Conservation (phyloP, 106 monocot species). For the Dendrobium huoshanense region DNA sequence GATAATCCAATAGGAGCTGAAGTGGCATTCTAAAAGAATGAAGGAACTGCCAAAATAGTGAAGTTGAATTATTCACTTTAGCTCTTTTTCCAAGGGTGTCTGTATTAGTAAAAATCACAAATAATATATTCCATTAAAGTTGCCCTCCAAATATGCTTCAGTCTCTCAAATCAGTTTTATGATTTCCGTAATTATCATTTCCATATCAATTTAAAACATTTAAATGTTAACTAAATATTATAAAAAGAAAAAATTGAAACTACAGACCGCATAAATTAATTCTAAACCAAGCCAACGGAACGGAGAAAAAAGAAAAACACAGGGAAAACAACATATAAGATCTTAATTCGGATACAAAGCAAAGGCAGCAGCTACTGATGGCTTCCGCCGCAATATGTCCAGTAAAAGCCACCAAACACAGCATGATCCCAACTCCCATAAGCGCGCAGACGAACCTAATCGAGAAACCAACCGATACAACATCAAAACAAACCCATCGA, state of each 20-base stretch:
- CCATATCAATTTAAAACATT: not conserved
- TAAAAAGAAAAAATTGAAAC: not conserved
- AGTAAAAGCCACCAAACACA: constrained; percentile 50
- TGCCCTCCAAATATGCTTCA: not conserved
- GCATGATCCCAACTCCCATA: constrained; percentile 54
- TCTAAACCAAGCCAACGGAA: not conserved
- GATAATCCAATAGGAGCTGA: not conserved
- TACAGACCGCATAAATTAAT: not conserved
- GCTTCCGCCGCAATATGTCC: constrained; percentile 70
- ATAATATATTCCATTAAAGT: not conserved
- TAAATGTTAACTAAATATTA: not conserved
- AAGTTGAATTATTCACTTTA: not conserved
- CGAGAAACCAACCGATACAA: not conserved
- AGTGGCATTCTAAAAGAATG: not conserved
- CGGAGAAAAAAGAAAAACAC: not conserved
- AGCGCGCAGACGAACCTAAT: constrained; percentile 57
- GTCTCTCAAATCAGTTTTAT: not conserved
- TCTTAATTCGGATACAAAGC: constrained; percentile 56
- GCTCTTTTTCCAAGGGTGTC: not conserved
- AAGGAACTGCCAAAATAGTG: not conserved
- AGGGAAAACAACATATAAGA: not conserved
- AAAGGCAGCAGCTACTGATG: constrained; percentile 61
- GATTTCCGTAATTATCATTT: not conserved
- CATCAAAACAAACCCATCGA: not conserved
- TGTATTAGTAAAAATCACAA: not conserved